Evolutionary conservation across 2,329 filamentous ascomycete species (phyloP).

Genomic region (Cercospora sp.): DNA sequence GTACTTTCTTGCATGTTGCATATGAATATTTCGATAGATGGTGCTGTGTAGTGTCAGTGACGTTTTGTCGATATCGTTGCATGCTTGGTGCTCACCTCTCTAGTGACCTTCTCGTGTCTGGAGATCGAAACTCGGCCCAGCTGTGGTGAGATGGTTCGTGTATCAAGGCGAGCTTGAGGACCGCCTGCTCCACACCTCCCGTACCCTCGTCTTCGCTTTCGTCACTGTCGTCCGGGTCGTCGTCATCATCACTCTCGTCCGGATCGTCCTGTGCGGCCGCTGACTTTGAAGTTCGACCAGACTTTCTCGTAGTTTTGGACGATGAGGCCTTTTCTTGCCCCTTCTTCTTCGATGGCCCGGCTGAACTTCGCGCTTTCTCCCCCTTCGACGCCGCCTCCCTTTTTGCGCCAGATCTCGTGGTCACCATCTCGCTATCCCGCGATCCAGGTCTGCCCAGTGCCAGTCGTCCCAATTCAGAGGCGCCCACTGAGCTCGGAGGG

Average conservation of each 20-base stretch:
- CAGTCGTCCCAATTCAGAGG: constrained; percentile 25
- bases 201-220: constrained; percentile 13
- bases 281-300: not conserved
- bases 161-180: constrained; percentile 5
- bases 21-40: constrained; percentile 1
- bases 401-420: constrained; percentile 21
- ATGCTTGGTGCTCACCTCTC: constrained; percentile 1
- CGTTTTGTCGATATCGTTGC: not conserved
- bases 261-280: not conserved
- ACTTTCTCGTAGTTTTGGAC: not conserved
- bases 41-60: constrained; percentile 14
- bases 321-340: constrained; percentile 13
- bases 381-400: constrained; percentile 15
- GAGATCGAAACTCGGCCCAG: constrained; percentile 1
- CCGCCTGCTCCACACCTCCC: constrained; percentile 6
- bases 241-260: constrained; percentile 14
- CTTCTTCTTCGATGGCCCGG: constrained; percentile 13
- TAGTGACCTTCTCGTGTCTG: constrained; percentile 2
- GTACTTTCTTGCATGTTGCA: not conserved
- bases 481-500: constrained; percentile 19
- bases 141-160: constrained; percentile 14
- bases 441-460: constrained; percentile 10
- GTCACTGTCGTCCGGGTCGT: constrained; percentile 7
- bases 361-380: constrained; percentile 9
- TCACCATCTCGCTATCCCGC: constrained; percentile 21